A percentile compares a stretch with the other conserved stretches of the same genome.
Conservation (phyloP, 805 yeast genomes). For the Allodekkera sacchari region DNA sequence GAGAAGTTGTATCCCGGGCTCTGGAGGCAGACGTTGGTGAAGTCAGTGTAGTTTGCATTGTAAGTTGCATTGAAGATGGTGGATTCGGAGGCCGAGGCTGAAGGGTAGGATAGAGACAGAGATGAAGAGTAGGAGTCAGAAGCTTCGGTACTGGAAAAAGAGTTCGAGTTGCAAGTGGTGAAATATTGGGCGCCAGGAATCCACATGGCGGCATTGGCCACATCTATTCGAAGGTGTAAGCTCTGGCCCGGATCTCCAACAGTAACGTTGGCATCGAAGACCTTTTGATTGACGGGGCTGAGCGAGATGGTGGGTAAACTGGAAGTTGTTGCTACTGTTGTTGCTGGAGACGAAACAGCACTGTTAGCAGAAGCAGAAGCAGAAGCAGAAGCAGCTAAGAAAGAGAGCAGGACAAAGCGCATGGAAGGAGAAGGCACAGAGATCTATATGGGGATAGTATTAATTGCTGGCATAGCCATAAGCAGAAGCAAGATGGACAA, state of each 20-base stretch:
- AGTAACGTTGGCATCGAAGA: slow-evolving; percentile 17
- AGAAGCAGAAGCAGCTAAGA: neutral
- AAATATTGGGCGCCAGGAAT: slow-evolving; percentile 19
- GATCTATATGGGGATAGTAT: too few species aligned
- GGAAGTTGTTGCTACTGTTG: slow-evolving; percentile 1
- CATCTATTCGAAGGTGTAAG: slow-evolving; percentile 21
- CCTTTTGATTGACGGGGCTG: slow-evolving; percentile 2
- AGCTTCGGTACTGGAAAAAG: slow-evolving; percentile 2
- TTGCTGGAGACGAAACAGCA: neutral
- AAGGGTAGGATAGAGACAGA: neutral
- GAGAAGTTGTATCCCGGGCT: neutral
- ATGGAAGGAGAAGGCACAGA: too few species aligned
- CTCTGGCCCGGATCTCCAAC: slow-evolving; percentile 20
- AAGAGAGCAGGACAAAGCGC: too few species aligned
- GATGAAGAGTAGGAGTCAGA: slow-evolving; percentile 2
- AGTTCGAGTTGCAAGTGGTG: slow-evolving; percentile 10
- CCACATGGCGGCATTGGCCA: slow-evolving; percentile 23
- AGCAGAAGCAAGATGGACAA: too few species aligned
- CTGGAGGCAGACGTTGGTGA: neutral
- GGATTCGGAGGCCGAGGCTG: neutral
- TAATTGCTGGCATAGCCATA: too few species aligned
- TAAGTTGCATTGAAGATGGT: neutral
- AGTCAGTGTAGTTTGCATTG: too few species aligned
- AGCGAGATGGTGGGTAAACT: slow-evolving; percentile 12
- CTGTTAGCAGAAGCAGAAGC: neutral